Evolutionary conservation across 768 basidiomycete species (phyloP), one percentile per base, ranked within the genome.

Genomic region (Russula foetens): DNA sequence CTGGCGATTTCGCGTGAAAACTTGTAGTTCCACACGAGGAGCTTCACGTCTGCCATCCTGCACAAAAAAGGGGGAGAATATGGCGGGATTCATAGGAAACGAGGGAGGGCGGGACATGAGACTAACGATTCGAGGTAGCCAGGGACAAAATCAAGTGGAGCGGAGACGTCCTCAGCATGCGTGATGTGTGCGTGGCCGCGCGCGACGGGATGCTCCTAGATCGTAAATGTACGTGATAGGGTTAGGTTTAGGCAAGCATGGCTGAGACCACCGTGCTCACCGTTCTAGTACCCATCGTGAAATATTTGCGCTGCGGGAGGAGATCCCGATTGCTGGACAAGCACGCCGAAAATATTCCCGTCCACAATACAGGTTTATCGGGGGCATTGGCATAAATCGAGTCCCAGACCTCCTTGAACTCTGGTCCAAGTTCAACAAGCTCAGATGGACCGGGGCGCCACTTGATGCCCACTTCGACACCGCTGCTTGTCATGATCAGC

Each of bases 21-120:
- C 63, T 86, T 87, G 69, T 85, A 86, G 0, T 67, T 73, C 75
- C 81, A 81, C 55, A 72, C 72, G 47, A 84, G 63, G 23, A 76
- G 70, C 0, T 68, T 75, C 7, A 86, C 54, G 41, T 74, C 73
- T 17, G 64, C 70, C 46, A 65, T 61, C n/a, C 72, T 73, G 47
- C 21, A n/a, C n/a, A n/a, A n/a, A 11, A 11, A 11, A 35, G 11
- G 4, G 35, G 2, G 8, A 2, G 14, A 7, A 12, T 35, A 12
- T 35, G 6, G 9, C 9, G 35, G 8, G 35, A 7, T 11, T 2
- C 9, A 8, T 1, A n/a, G 8, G 21, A 14, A 11, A 26, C 33
- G 24, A 6, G 38, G 1, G n/a, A 15, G n/a, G n/a, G n/a, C n/a
- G n/a, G n/a, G n/a, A n/a, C n/a, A n/a, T n/a, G n/a, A n/a, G n/a